Evolutionary conservation across 345 rosid species (phyloP), one percentile per base, ranked within the genome.

Genomic region (Litchi chinensis): DNA sequence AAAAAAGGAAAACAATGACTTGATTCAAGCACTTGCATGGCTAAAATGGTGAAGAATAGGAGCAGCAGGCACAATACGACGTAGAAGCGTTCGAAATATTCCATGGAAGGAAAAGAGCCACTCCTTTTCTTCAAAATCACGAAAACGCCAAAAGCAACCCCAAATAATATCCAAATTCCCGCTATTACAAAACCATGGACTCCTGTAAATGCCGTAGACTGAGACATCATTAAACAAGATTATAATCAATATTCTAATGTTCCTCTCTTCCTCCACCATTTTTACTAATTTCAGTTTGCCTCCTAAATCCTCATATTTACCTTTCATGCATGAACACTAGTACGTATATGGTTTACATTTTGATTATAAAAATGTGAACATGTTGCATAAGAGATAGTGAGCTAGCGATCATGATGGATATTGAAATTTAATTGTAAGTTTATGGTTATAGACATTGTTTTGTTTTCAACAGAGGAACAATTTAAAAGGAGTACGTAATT

Each of bases 181-280:
- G 94, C 95, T 43, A 89, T 82, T 10, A 74, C 84, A 62, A 82
- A 93, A 3, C 90, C 91, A 75, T 91, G 89, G 65, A 88, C 82
- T 80, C 98, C 96, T 82, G 98, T 90, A 84, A 90, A 93, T 81
- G 91, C 88, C 65, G 93, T 88, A 76, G 95, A 92, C 98, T 93
- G 88, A 82, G 77, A 81, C 54, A 77, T 63, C 69, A 28, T 79
- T 77, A 65, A 84, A 70, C 10, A 75, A 59, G 9, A 22, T 37
- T 16, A 21, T 12, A 26, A 71, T 65, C 21, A 77, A 44, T 52
- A 52, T 52, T 52, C 57, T 52, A 16, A 52, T 16, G n/a, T 52
- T 2, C n/a, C 59, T 11, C 5, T 26, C 28, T 26, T 26, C 18
- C 8, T 54, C 59, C 59, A 54, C 21, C 8, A 54, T 41, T 18